These are phyloP conservation scores for Tillandsia fasciculata DNA, from an alignment of 176 grass and related monocot species.

Conservation along the genomic window DNA sequence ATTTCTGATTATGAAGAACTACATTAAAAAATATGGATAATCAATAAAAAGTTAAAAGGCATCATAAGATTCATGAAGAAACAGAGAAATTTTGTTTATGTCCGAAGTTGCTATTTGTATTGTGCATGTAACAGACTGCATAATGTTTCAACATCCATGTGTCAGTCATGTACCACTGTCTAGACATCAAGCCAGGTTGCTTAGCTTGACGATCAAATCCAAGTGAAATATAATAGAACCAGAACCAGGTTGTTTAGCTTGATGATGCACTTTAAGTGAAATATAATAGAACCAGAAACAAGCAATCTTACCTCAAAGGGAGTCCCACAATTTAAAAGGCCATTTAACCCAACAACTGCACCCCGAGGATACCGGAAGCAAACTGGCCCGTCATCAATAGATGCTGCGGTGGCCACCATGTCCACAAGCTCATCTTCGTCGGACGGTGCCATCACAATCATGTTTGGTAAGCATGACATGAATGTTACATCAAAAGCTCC, in stretches of 20 bases:
- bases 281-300: constrained; percentile 12
- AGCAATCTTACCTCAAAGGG: constrained; percentile 33
- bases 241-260: not conserved
- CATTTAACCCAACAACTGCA: constrained; percentile 27
- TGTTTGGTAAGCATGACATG: constrained; percentile 73
- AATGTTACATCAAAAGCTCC: constrained; percentile 68
- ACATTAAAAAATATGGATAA: too few relatives aligned
- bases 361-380: constrained; percentile 62
- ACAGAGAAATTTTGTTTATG: too few relatives aligned
- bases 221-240: not conserved
- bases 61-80: too few relatives aligned
- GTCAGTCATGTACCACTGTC: too few relatives aligned
- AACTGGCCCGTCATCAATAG: constrained; percentile 44
- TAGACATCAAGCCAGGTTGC: too few relatives aligned
- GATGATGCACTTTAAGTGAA: too few relatives aligned
- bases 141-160: too few relatives aligned
- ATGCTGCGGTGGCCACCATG: constrained; percentile 57
- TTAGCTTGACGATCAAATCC: too few relatives aligned
- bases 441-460: constrained; percentile 76
- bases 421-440: constrained; percentile 57
- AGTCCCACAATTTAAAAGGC: constrained; percentile 30
- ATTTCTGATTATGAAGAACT: too few relatives aligned
- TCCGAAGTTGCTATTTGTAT: too few relatives aligned
- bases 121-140: too few relatives aligned
- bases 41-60: too few relatives aligned